These are phyloP conservation scores for Aegilops longissima DNA, from an alignment of 176 grass and related monocot genomes.

Conservation along the genomic window DNA sequence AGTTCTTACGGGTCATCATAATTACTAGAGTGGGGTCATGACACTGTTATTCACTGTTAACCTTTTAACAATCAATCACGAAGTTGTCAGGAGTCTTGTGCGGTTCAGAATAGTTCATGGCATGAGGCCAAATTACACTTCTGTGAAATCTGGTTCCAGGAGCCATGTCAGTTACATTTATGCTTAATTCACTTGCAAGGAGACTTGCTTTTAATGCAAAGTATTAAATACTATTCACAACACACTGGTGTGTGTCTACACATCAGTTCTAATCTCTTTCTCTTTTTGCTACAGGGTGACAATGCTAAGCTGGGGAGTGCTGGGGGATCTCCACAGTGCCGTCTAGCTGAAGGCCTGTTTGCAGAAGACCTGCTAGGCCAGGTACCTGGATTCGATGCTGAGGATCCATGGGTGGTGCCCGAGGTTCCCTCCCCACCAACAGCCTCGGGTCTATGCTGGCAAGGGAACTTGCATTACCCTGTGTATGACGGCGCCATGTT, in stretches of 20 bases:
- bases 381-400: constrained; percentile 23
- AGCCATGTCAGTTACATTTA: not conserved
- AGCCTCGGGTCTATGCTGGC: constrained; percentile 65
- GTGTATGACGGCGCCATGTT: constrained; percentile 46
- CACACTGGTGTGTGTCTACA: not conserved
- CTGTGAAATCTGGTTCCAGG: not conserved
- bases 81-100: not conserved
- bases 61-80: not conserved
- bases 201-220: not conserved
- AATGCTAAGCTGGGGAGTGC: constrained; percentile 51
- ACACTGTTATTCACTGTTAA: not conserved
- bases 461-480: constrained; percentile 46
- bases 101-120: not conserved
- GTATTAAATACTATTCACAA: not conserved
- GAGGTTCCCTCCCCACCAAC: constrained; percentile 73
- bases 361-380: constrained; percentile 31
- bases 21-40: not conserved
- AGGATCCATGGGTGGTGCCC: constrained; percentile 55
- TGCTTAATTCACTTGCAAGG: not conserved
- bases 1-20: not conserved
- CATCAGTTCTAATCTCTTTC: not conserved
- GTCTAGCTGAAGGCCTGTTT: constrained; percentile 44
- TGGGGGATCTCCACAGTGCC: constrained; percentile 51
- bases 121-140: not conserved
- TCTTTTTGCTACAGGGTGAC: constrained; percentile 32